Evolutionary conservation across 352 stramenopile species (phyloP).

Genomic region (Phytophthora tubulina): DNA sequence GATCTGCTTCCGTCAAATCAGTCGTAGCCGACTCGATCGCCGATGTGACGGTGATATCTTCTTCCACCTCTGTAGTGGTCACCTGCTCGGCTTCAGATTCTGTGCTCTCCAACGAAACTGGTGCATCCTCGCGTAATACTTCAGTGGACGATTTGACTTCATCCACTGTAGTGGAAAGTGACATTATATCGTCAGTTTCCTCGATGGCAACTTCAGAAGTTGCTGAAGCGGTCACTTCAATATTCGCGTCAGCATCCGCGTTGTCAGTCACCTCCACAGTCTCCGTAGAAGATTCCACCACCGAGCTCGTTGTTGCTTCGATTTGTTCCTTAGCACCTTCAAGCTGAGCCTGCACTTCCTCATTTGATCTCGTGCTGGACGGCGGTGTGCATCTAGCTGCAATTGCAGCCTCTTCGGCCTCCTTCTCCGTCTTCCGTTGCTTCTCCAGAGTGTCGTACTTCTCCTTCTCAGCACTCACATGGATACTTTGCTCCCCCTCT

Average conservation of each 20-base stretch:
- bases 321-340: slow-evolving; percentile 7
- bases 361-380: slow-evolving; percentile 25
- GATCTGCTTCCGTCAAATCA: not conserved
- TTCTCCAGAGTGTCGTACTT: slow-evolving; percentile 38
- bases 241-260: not conserved
- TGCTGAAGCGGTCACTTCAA: not conserved
- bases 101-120: not conserved
- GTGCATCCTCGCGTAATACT: not conserved
- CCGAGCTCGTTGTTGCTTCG: not conserved
- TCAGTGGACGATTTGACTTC: slow-evolving; percentile 8
- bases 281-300: slow-evolving; percentile 5
- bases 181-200: not conserved
- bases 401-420: slow-evolving; percentile 17
- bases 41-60: not conserved
- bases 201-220: slow-evolving; percentile 4
- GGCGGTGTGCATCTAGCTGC: slow-evolving; percentile 11
- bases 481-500: slow-evolving; percentile 43
- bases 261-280: not conserved
- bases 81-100: not conserved
- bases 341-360: slow-evolving; percentile 10
- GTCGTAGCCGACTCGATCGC: not conserved
- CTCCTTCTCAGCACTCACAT: slow-evolving; percentile 49
- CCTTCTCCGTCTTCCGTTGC: slow-evolving; percentile 30
- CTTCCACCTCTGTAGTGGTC: not conserved
- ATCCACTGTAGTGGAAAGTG: not conserved